Conservation (phyloP, 2,329 filamentous ascomycete genomes). For the Hymenoscyphus albidus region DNA sequence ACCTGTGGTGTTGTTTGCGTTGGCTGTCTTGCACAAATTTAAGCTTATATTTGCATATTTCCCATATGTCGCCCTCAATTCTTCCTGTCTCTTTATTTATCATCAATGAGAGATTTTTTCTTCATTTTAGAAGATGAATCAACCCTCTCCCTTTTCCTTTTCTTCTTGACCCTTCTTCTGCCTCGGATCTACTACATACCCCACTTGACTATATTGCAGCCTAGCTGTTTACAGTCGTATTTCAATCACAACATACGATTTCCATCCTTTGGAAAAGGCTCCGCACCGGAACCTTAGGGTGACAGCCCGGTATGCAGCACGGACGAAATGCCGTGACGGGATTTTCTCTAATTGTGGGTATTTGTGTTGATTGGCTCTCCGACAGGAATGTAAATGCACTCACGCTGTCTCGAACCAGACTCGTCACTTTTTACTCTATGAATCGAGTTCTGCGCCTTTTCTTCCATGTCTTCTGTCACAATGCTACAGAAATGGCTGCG, state of each 20-base stretch:
- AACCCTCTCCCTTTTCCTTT: background rate
- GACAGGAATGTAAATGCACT: background rate
- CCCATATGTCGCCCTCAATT: no score
- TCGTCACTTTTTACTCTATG: background rate
- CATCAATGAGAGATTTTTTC: background rate
- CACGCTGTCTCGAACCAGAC: background rate
- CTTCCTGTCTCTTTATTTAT: background rate
- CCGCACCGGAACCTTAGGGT: background rate
- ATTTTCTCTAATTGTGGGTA: background rate
- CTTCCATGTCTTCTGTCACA: background rate
- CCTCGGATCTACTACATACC: background rate
- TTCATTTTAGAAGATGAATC: background rate
- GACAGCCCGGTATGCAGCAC: background rate
- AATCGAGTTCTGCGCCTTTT: background rate
- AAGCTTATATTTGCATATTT: no score
- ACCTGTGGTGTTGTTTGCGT: no score
- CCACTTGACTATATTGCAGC: background rate
- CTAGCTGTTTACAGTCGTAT: background rate
- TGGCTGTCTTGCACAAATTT: no score
- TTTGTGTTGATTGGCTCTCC: background rate
- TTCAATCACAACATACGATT: background rate
- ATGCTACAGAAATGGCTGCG: background rate
- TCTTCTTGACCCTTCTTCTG: background rate
- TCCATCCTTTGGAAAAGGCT: background rate
- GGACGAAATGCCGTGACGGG: background rate